These are phyloP conservation scores for Penicillium sp. DNA, from an alignment of 2,329 filamentous ascomycete species.

Conservation along the genomic window DNA sequence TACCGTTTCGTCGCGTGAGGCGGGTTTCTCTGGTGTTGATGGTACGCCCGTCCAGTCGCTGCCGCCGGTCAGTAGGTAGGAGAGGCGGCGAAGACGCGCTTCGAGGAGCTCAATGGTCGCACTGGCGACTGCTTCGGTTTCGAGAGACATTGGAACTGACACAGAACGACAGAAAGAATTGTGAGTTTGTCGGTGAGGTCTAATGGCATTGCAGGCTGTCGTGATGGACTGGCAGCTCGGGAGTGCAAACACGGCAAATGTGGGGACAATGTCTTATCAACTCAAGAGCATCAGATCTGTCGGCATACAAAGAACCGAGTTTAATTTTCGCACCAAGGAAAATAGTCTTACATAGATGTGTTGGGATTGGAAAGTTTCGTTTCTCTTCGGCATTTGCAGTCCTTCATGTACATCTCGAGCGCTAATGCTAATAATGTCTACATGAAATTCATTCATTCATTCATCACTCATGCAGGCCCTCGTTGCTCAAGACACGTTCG, in stretches of 20 bases:
- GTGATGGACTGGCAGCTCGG: constrained; percentile 5
- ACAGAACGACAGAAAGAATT: neutral
- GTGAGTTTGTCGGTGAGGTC: neutral
- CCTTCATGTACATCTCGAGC: neutral
- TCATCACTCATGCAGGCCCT: constrained; percentile 20
- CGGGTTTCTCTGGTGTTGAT: constrained; percentile 34
- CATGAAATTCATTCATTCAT: constrained; percentile 7
- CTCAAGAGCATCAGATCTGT: neutral
- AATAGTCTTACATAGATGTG: neutral
- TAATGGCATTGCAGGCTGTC: neutral
- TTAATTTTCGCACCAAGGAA: neutral
- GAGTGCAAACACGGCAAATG: constrained; percentile 26
- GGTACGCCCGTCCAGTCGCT: constrained; percentile 44
- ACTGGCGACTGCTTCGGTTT: constrained; percentile 39
- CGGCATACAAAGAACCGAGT: neutral
- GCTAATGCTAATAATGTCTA: neutral
- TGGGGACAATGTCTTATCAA: constrained; percentile 17
- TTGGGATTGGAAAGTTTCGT: neutral
- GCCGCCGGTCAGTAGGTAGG: constrained; percentile 48
- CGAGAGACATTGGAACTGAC: constrained; percentile 31
- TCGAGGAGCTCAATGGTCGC: constrained; percentile 48
- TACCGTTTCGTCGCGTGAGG: constrained; percentile 41
- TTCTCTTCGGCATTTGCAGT: neutral
- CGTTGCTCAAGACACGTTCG: constrained; percentile 1
- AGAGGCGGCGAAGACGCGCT: constrained; percentile 45